Evolutionary conservation across 2,329 filamentous ascomycete genomes (phyloP), one percentile per base, ranked within the genome.

Genomic region (Hysterium pulicare): DNA sequence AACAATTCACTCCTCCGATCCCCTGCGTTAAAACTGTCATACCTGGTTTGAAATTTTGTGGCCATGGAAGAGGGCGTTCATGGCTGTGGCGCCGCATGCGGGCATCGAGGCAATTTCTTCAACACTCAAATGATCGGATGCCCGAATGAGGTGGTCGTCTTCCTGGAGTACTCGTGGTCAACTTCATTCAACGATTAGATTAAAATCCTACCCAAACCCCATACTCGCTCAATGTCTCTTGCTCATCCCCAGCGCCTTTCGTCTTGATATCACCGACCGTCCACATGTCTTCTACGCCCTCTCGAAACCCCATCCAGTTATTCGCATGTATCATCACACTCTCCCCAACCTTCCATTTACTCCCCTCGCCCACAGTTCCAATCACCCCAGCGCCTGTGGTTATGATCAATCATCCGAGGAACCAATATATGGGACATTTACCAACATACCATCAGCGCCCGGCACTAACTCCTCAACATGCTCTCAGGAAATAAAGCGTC

Each of bases 221-320:
- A 37, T 49, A 51, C 36, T 51, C 40, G 22, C 46, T 36, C 34
- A 51, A 22, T 10, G 43, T 49, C 2, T 46, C 48, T 6, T 51
- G 40, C 2, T 32, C n/a, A 15, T 38, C 26, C 10, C 16, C 24
- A 15, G 43, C 41, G 4, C 48, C 46, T 33, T 49, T 51, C 2
- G 33, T 22, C 19, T 36, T 19, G 9, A 36, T 20, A 8, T 36
- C 33, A 8, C 15, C n/a, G 10, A 22, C 15, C 15, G 33, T 36
- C 15, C 2, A 15, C 28, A 47, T 8, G 19, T 17, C 23, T 22
- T 42, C 13, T 38, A 4, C 33, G 19, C 15, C 45, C 23, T 20
- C 21, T 38, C 36, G 19, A 38, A 2, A 17, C 19, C 11, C 9
- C 19, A 32, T 20, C 40, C 40, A 30, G 20, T 11, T 5, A 16